Base-by-base conservation (phyloP, 202 grass and related monocot species). In the Carex arenaria region DNA sequence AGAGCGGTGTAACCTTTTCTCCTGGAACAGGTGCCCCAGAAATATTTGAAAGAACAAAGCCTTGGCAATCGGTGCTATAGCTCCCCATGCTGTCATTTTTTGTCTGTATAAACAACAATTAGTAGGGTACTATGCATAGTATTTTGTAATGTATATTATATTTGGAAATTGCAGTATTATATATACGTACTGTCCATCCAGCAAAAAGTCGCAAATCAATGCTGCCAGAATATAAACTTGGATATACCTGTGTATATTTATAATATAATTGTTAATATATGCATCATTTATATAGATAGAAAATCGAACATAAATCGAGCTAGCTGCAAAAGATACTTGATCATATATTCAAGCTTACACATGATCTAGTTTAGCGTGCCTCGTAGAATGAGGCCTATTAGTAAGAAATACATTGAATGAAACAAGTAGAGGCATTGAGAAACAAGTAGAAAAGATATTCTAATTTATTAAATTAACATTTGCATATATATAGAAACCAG, bases 221-320 rank as follows among this genome's bases (percentile, higher is more conserved):
- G 52, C 57, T 79, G 75, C 75, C 75, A 59, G 53, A 55, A 61
- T 79, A 79, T 59, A 62, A 36, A 13, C 31, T 36, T 62, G 75
- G 53, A 36, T 31, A 56, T 79, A 79, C 75, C 75, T 61, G 7
- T 26, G 61, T 42, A n/a, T 61, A 17, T 61, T 56, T 10, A 31
- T 28, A 57, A 18, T 61, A 10, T 61, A 22, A 61, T 2, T 26
- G 11, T 32, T 65, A 32, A 7, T 64, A 30, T 30, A 32, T 32
- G 11, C 28, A 7, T 65, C 63, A 32, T 65, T 15, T 13, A 64
- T 75, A 43, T 8, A 38, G 5, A 38, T 5, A 38, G 2, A 45
- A 45, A 45, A 43, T 43, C 43, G 1, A 45, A 45, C 8, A 10
- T 45, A 2, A 45, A 45, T 45, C 2, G 0, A 45, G 43, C 43